phyloP scores from a whole-genome alignment of 768 basidiomycete species.

The Gymnopilus dilepis region DNA sequence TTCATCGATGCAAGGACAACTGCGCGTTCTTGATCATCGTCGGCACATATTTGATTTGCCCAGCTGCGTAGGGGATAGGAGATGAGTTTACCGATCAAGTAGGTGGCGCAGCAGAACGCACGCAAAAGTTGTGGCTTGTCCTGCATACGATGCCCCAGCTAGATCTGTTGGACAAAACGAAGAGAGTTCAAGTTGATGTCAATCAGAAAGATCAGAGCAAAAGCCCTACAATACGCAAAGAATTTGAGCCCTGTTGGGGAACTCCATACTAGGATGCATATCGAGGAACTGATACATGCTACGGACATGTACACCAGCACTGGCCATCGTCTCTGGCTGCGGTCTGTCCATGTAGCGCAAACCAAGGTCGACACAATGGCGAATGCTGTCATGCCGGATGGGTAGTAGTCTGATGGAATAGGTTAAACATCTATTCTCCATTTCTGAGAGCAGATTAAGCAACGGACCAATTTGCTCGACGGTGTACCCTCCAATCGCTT shows the following conservation, averaged over 20 bases:
- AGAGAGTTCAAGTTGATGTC: background rate
- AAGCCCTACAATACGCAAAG: constrained; percentile 68
- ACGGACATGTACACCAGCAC: constrained; percentile 68
- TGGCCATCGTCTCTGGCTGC: constrained; percentile 60
- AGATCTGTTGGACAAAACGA: constrained; percentile 42
- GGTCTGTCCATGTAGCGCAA: constrained; percentile 69
- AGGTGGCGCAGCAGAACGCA: constrained; percentile 41
- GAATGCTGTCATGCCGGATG: constrained; percentile 68
- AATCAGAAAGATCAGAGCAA: background rate
- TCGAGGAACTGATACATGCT: constrained; percentile 56
- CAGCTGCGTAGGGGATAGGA: constrained; percentile 45
- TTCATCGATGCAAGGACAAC: constrained; percentile 82
- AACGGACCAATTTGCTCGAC: constrained; percentile 62
- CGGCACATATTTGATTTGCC: constrained; percentile 80
- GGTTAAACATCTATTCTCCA: background rate
- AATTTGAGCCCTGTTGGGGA: constrained; percentile 68
- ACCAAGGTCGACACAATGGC: constrained; percentile 66
- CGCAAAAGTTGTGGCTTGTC: constrained; percentile 81
- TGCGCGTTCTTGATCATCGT: constrained; percentile 71
- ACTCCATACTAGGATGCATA: constrained; percentile 66
- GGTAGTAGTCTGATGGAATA: constrained; percentile 45
- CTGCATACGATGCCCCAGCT: constrained; percentile 71
- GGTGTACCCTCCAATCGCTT: constrained; percentile 63
- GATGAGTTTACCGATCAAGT: background rate
- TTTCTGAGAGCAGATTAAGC: too few species aligned